Percentiles rank a stretch among this genome's conserved stretches.
phyloP scores from a whole-genome alignment of 2,329 filamentous ascomycete genomes.

The Fusarium verticillioides region DNA sequence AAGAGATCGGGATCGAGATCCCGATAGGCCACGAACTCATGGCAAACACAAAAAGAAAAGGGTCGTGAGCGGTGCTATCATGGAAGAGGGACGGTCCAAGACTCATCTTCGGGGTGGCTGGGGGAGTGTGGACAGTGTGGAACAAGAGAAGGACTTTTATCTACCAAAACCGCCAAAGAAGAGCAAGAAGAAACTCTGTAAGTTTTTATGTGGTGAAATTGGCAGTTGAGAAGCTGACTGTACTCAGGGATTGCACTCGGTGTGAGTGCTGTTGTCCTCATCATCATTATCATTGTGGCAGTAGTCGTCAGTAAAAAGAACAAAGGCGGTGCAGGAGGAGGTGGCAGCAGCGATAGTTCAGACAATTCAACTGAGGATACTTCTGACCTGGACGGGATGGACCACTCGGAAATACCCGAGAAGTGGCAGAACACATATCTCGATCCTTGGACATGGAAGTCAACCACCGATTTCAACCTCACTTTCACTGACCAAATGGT shows the following conservation, averaged over 20 bases:
- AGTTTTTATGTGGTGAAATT: conserved; percentile 46
- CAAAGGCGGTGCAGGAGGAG: conserved; percentile 59
- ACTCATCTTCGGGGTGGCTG: conserved; percentile 57
- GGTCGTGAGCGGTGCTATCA: conserved; percentile 75
- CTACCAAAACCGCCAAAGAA: conserved; percentile 57
- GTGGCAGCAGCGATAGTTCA: conserved; percentile 30
- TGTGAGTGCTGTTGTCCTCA: conserved; percentile 62
- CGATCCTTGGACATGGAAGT: conserved; percentile 92
- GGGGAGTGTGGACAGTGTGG: conserved; percentile 56
- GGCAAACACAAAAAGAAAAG: conserved; percentile 63
- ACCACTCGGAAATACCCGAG: conserved; percentile 68
- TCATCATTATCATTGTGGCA: conserved; percentile 76
- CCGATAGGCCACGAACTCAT: conserved; percentile 48
- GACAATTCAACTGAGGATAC: conserved; percentile 47
- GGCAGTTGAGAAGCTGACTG: conserved; percentile 34
- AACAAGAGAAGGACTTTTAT: conserved; percentile 60
- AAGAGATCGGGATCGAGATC: conserved; percentile 38
- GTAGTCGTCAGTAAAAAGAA: conserved; percentile 74
- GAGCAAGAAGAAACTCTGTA: conserved; percentile 71
- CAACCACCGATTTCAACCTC: conserved; percentile 90
- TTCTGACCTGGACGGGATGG: conserved; percentile 60
- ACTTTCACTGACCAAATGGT: conserved; percentile 90
- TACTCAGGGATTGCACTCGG: conserved; percentile 66
- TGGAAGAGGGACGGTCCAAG: conserved; percentile 71
- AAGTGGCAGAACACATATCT: conserved; percentile 79